Conservation (phyloP, 2,329 filamentous ascomycete genomes). For the Claviceps humidiphila region DNA sequence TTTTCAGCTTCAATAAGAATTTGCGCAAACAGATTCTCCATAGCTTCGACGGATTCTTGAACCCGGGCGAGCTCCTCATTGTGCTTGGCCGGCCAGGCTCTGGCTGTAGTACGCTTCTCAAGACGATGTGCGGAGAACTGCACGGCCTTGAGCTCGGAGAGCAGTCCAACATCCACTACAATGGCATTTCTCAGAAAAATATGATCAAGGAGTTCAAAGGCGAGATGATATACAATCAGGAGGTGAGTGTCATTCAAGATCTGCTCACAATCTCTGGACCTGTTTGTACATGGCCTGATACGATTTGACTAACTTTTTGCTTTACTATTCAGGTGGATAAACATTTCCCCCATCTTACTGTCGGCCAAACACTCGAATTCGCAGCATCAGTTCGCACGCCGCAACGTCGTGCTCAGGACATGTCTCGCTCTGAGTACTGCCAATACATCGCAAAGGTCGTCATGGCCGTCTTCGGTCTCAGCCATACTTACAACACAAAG, state of each 20-base stretch:
- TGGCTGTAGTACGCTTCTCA: conserved; percentile 52
- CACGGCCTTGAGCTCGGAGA: conserved; percentile 41
- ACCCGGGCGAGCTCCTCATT: conserved; percentile 52
- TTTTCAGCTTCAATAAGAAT: conserved; percentile 33
- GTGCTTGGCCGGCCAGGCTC: conserved; percentile 55
- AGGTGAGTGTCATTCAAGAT: conserved; percentile 25
- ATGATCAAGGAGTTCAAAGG: conserved; percentile 50
- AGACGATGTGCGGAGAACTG: conserved; percentile 46
- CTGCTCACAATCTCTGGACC: background rate
- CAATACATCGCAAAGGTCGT: conserved; percentile 52
- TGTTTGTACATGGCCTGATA: no score
- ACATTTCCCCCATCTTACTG: conserved; percentile 66
- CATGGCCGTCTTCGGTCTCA: conserved; percentile 59
- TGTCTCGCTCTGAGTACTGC: conserved; percentile 46
- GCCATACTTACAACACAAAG: conserved; percentile 58
- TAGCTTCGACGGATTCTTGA: conserved; percentile 50
- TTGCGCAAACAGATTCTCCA: conserved; percentile 46
- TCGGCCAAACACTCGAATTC: conserved; percentile 61
- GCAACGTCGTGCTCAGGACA: conserved; percentile 47
- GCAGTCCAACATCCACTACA: conserved; percentile 44
- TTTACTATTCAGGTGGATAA: conserved; percentile 39
- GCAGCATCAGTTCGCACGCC: conserved; percentile 58
- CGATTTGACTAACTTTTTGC: no score
- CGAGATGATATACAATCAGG: conserved; percentile 62
- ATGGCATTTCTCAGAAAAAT: conserved; percentile 39